Percentiles rank a stretch among this genome's conserved stretches.
Conservation (phyloP, 106 monocot species). For the Phalaenopsis equestris region DNA sequence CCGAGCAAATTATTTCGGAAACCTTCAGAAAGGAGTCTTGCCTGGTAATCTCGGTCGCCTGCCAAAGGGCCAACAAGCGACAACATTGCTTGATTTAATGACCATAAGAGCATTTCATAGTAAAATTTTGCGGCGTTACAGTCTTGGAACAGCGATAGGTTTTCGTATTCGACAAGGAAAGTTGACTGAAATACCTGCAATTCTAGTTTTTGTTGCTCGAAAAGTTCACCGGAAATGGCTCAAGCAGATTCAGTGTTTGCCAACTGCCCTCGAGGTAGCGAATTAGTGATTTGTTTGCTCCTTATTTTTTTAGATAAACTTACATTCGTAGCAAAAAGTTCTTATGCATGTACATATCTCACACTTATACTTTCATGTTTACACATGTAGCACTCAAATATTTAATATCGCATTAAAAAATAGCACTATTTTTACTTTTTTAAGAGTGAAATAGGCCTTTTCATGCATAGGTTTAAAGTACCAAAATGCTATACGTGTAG, state of each 20-base stretch:
- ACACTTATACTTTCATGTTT: no score
- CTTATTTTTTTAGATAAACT: neutral
- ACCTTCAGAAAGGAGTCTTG: constrained; percentile 93
- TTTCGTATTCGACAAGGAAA: constrained; percentile 75
- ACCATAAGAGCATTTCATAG: constrained; percentile 97
- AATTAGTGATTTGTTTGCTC: neutral
- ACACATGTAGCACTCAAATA: no score
- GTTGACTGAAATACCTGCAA: constrained; percentile 81
- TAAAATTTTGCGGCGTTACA: constrained; percentile 85
- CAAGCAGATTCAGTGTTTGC: constrained; percentile 65
- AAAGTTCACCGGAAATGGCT: constrained; percentile 96
- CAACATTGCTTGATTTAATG: constrained; percentile 92
- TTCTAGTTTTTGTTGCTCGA: constrained; percentile 95
- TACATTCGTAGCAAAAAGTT: no score
- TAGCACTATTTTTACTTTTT: no score
- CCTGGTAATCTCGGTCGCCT: constrained; percentile 52
- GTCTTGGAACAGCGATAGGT: constrained; percentile 91
- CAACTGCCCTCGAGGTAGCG: constrained; percentile 74
- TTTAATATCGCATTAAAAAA: no score
- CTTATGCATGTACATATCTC: no score
- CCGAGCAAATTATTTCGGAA: constrained; percentile 89
- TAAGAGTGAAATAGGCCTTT: no score
- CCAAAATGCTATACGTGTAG: no score
- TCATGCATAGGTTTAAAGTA: no score
- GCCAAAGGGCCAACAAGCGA: constrained; percentile 80